phyloP scores from a whole-genome alignment of 768 basidiomycete genomes.

The Tylopilus sp. region DNA sequence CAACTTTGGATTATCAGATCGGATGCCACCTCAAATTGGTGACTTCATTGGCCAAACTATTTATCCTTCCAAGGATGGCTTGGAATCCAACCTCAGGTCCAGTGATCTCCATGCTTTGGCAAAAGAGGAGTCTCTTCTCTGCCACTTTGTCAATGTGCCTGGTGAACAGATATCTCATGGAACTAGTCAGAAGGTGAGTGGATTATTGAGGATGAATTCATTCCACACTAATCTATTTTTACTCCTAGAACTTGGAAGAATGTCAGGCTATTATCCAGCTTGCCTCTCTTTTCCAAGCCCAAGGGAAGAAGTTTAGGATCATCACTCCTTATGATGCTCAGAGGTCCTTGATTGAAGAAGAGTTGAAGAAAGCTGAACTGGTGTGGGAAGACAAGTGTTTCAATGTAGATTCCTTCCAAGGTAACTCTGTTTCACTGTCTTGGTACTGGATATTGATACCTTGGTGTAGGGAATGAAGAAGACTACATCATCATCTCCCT shows the following conservation, averaged over 20 bases:
- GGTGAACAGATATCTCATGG: conserved; percentile 34
- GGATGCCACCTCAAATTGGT: conserved; percentile 83
- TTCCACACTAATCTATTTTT: neutral
- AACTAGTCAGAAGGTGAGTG: conserved; percentile 40
- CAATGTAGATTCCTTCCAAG: conserved; percentile 81
- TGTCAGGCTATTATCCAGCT: conserved; percentile 52
- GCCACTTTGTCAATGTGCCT: conserved; percentile 61
- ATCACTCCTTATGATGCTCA: conserved; percentile 85
- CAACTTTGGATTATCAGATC: conserved; percentile 48
- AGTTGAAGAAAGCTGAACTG: conserved; percentile 48
- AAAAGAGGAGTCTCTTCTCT: conserved; percentile 40
- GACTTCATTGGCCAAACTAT: conserved; percentile 64
- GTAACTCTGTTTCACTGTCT: conserved; percentile 33
- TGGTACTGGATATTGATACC: neutral
- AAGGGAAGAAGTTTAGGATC: conserved; percentile 51
- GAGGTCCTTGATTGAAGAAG: conserved; percentile 52
- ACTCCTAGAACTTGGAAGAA: conserved; percentile 61
- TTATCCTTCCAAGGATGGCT: conserved; percentile 45
- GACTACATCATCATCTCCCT: conserved; percentile 72
- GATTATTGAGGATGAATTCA: neutral
- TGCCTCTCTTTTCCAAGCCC: conserved; percentile 51
- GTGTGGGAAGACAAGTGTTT: conserved; percentile 68
- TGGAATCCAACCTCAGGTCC: conserved; percentile 45
- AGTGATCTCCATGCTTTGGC: conserved; percentile 46
- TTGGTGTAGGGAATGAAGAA: conserved; percentile 70